phyloP scores from a whole-genome alignment of 1,139 yeast genomes.

The Candida sp. region DNA sequence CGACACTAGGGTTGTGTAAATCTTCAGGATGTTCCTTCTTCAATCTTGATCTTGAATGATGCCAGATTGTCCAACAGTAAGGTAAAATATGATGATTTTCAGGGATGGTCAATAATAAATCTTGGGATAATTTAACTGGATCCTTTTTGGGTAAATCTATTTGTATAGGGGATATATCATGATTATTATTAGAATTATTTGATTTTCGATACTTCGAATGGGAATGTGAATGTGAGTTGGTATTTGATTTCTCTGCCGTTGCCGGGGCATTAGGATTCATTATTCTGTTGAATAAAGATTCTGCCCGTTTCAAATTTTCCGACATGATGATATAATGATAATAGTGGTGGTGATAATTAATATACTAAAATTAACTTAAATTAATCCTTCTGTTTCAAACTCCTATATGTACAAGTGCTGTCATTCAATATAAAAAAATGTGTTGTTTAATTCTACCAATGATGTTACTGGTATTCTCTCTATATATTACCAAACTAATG shows the following conservation, averaged over 20 bases:
- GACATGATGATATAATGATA: constrained; percentile 26
- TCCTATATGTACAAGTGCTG: neutral
- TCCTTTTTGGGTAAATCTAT: constrained; percentile 30
- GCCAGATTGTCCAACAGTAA: constrained; percentile 51
- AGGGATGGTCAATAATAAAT: constrained; percentile 27
- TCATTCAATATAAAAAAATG: neutral
- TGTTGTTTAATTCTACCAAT: neutral
- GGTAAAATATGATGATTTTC: constrained; percentile 38
- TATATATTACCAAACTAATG: neutral
- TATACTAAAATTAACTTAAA: neutral
- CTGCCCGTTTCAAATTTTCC: constrained; percentile 50
- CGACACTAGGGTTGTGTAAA: constrained; percentile 25
- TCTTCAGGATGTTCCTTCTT: constrained; percentile 18
- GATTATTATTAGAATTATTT: constrained; percentile 7
- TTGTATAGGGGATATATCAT: constrained; percentile 8
- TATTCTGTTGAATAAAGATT: constrained; percentile 46
- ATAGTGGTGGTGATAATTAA: neutral
- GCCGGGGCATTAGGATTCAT: constrained; percentile 34
- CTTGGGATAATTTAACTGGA: constrained; percentile 29
- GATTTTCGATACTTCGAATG: constrained; percentile 1
- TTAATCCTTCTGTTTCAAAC: neutral
- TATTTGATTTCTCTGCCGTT: constrained; percentile 1
- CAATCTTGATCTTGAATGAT: constrained; percentile 33
- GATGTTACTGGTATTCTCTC: neutral
- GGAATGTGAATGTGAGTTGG: neutral